Evolutionary conservation across 2,329 filamentous ascomycete genomes (phyloP).

Genomic region (Apiospora kogelbergensis): DNA sequence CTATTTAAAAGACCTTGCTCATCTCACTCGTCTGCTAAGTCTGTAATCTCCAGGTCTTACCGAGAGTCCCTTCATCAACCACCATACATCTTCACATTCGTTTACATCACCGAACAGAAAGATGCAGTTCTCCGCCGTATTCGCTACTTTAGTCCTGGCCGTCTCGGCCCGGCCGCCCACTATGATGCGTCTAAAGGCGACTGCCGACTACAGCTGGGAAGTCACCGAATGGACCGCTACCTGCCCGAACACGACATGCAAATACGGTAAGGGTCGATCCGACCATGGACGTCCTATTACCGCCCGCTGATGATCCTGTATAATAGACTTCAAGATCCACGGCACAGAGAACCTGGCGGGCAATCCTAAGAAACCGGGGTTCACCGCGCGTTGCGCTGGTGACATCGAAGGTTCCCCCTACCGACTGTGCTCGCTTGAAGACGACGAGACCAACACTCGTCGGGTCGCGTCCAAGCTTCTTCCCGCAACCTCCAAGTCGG

Average conservation of each 20-base stretch:
- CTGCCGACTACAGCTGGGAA: conserved; percentile 25
- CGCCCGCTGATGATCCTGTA: background rate
- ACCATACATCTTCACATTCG: background rate
- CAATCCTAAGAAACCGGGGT: conserved; percentile 27
- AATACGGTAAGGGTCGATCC: conserved; percentile 24
- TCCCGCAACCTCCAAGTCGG: conserved; percentile 18
- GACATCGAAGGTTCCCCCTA: conserved; percentile 28
- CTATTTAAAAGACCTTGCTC: background rate
- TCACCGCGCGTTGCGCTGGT: conserved; percentile 32
- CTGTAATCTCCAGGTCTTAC: background rate
- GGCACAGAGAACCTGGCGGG: conserved; percentile 25
- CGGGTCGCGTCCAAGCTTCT: conserved; percentile 31
- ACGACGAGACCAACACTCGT: conserved; percentile 22
- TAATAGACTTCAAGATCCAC: conserved; percentile 31
- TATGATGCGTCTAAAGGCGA: conserved; percentile 23
- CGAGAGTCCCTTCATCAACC: background rate
- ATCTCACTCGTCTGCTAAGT: background rate
- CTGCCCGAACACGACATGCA: conserved; percentile 21
- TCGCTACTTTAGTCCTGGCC: conserved; percentile 22
- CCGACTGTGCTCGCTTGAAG: conserved; percentile 23
- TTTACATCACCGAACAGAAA: conserved; percentile 14
- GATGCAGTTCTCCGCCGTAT: conserved; percentile 28
- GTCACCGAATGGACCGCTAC: conserved; percentile 28
- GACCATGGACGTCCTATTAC: background rate
- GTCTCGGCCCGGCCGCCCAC: conserved; percentile 21